Evolutionary conservation across 1,284 basidiomycete genomes (phyloP).

Genomic region (Clitocybe nebularis): DNA sequence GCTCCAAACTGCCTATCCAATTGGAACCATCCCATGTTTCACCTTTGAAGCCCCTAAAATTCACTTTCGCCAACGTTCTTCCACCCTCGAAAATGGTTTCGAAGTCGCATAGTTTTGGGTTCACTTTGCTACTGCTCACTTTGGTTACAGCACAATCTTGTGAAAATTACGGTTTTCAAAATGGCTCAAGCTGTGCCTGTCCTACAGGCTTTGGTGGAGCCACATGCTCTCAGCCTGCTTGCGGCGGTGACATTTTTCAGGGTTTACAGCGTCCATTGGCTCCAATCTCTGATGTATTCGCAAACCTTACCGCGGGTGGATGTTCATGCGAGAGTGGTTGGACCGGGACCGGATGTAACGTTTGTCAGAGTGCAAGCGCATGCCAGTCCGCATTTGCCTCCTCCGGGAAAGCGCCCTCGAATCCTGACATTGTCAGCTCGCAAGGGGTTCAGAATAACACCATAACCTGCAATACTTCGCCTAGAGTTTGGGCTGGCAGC

Average conservation of each 20-base stretch:
- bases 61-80: too few relatives aligned
- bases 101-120: conserved; percentile 9
- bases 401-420: conserved; percentile 32
- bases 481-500: conserved; percentile 61
- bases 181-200: conserved; percentile 61
- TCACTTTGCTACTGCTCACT: conserved; percentile 16
- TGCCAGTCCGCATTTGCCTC: conserved; percentile 56
- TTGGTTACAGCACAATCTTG: conserved; percentile 49
- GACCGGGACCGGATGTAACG: conserved; percentile 76
- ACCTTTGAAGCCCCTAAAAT: too few relatives aligned
- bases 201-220: conserved; percentile 74
- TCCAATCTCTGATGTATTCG: conserved; percentile 38
- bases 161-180: conserved; percentile 63
- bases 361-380: conserved; percentile 57
- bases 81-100: too few relatives aligned
- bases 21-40: too few relatives aligned
- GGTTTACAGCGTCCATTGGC: conserved; percentile 53
- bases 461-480: conserved; percentile 57
- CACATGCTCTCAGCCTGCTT: conserved; percentile 66
- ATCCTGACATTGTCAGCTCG: conserved; percentile 20
- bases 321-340: conserved; percentile 73
- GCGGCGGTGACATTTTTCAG: conserved; percentile 78
- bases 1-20: too few relatives aligned
- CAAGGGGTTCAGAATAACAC: conserved; percentile 47
- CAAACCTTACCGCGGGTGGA: conserved; percentile 57